Conservation (phyloP, 495 filamentous ascomycete genomes). For the Trichoderma orchidacearum region DNA sequence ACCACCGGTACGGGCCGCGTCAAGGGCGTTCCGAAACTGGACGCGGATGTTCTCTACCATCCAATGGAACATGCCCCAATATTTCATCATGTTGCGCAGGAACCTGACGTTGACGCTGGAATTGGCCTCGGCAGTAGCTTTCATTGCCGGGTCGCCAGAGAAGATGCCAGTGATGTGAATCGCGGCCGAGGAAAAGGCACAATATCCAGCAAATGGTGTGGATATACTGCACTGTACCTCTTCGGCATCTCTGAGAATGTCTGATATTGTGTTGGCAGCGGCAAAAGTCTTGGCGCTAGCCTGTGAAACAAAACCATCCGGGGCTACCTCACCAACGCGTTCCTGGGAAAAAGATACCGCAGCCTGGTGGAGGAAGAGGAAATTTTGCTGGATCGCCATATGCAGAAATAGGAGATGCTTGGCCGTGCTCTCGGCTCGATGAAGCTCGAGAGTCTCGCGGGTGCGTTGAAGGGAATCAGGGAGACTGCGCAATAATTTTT, state of each 20-base stretch:
- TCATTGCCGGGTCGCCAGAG: slow-evolving; percentile 57
- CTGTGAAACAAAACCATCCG: slow-evolving; percentile 64
- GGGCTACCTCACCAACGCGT: slow-evolving; percentile 43
- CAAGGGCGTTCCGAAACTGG: slow-evolving; percentile 73
- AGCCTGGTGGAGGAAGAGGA: slow-evolving; percentile 82
- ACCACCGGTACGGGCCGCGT: slow-evolving; percentile 47
- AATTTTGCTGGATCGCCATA: slow-evolving; percentile 76
- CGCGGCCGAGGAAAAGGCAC: slow-evolving; percentile 81
- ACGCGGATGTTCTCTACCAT: slow-evolving; percentile 89
- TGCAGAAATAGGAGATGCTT: slow-evolving; percentile 95
- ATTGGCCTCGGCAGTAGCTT: slow-evolving; percentile 68
- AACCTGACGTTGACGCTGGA: slow-evolving; percentile 85
- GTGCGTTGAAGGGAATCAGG: slow-evolving; percentile 60
- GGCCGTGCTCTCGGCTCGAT: slow-evolving; percentile 70
- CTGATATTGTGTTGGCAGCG: slow-evolving; percentile 82
- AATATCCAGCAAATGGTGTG: slow-evolving; percentile 89
- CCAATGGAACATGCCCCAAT: slow-evolving; percentile 97
- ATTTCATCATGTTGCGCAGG: slow-evolving; percentile 84
- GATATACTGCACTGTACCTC: slow-evolving; percentile 53
- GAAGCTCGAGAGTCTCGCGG: slow-evolving; percentile 69
- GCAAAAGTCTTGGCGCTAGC: slow-evolving; percentile 65
- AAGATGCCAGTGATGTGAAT: slow-evolving; percentile 90
- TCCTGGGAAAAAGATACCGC: slow-evolving; percentile 59
- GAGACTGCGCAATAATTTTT: slow-evolving; percentile 54
- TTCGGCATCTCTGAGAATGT: slow-evolving; percentile 65